Conservation (phyloP, 768 basidiomycete genomes). For the Baorangia bicolor region DNA sequence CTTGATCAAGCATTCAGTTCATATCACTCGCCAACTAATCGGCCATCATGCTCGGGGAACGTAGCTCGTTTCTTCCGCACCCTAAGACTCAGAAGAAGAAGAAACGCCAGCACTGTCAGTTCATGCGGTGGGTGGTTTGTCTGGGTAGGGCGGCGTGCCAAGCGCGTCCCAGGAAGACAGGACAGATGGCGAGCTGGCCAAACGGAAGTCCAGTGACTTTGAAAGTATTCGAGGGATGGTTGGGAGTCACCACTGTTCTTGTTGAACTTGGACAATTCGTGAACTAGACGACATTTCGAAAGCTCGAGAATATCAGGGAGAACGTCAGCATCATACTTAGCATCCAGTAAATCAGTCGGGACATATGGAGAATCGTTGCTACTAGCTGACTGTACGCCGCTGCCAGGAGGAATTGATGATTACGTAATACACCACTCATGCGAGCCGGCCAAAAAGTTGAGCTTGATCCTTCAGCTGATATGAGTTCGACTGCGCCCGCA, state of each 20-base stretch:
- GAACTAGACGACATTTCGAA: not conserved
- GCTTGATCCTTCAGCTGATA: not conserved
- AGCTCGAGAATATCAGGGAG: not conserved
- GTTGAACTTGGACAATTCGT: not conserved
- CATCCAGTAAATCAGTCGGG: not conserved
- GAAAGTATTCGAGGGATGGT: not conserved
- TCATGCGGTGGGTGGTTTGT: not conserved
- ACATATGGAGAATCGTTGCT: too few relatives aligned
- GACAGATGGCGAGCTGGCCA: not conserved
- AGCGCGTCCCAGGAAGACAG: not conserved
- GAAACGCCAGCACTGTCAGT: too few relatives aligned
- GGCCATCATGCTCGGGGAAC: too few relatives aligned
- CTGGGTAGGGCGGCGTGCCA: not conserved
- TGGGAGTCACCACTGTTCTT: not conserved
- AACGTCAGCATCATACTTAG: not conserved
- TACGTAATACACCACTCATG: not conserved
- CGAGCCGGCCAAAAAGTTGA: not conserved
- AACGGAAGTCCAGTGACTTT: not conserved
- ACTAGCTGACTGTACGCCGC: too few relatives aligned
- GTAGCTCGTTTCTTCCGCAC: too few relatives aligned
- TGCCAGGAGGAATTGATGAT: too few relatives aligned
- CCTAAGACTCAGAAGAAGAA: too few relatives aligned
- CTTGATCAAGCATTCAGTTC: not conserved
- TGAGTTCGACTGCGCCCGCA: conserved; percentile 3
- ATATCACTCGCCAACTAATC: not conserved